phyloP scores from a whole-genome alignment of 2,329 filamentous ascomycete species.

The Fusarium irregulare region DNA sequence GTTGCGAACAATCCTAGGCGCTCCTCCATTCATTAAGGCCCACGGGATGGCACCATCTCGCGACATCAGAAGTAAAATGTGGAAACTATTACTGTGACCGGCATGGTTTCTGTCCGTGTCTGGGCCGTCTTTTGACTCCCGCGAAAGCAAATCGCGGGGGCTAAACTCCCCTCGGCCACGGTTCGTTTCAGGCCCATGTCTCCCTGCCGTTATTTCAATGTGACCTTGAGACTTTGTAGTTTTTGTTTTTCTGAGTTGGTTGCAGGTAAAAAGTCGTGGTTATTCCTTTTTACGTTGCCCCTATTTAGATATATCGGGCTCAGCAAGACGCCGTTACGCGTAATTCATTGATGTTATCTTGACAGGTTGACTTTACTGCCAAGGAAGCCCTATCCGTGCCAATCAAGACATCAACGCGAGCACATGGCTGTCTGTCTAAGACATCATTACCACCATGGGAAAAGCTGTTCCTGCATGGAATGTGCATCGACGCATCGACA shows the following conservation, averaged over 20 bases:
- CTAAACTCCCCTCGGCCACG: conserved; percentile 28
- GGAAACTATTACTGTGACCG: conserved; percentile 38
- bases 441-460: conserved; percentile 32
- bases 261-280: neutral
- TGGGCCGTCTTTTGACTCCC: conserved; percentile 19
- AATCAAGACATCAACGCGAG: conserved; percentile 19
- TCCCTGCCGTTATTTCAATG: conserved; percentile 24
- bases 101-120: conserved; percentile 21
- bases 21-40: conserved; percentile 12
- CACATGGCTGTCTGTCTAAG: conserved; percentile 12
- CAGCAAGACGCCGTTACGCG: neutral
- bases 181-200: conserved; percentile 43
- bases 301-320: neutral
- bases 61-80: conserved; percentile 35
- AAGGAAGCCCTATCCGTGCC: conserved; percentile 8
- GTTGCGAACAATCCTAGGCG: conserved; percentile 1
- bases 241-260: conserved; percentile 6
- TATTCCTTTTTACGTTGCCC: neutral
- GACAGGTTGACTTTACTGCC: neutral
- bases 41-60: conserved; percentile 42
- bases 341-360: neutral
- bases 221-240: conserved; percentile 21
- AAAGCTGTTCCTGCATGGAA: conserved; percentile 25
- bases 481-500: conserved; percentile 4
- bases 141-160: conserved; percentile 43